These are phyloP conservation scores for Pinguiococcus pyrenoidosus DNA, from an alignment of 108 stramenopile genomes.

Conservation along the genomic window DNA sequence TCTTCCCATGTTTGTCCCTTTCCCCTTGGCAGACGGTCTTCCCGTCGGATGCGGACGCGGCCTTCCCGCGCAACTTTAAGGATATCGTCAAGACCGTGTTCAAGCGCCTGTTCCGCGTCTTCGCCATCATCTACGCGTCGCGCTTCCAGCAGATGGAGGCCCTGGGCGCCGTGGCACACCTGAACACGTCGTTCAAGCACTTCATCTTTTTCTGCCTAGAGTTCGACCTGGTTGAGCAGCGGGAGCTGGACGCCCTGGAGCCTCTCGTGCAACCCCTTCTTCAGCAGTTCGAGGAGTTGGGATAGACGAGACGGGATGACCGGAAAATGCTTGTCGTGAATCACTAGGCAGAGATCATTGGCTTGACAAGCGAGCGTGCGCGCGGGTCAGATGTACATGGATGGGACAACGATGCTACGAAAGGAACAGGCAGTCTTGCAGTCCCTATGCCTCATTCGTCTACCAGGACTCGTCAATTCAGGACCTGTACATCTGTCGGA, in stretches of 20 bases:
- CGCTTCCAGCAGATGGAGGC: constrained; percentile 31
- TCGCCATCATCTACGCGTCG: constrained; percentile 39
- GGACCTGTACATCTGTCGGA: too few species aligned
- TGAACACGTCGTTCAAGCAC: constrained; percentile 55
- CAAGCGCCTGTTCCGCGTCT: constrained; percentile 41
- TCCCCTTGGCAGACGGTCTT: constrained; percentile 5
- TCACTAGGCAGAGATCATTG: too few species aligned
- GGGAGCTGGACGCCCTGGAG: constrained; percentile 30
- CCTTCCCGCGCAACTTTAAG: constrained; percentile 35
- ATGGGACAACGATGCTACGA: too few species aligned
- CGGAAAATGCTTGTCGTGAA: too few species aligned
- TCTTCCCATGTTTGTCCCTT: too few species aligned
- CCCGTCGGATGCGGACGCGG: not conserved
- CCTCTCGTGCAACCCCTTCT: constrained; percentile 15
- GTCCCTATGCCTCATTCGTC: too few species aligned
- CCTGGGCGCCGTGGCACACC: constrained; percentile 38
- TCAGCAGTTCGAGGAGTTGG: too few species aligned
- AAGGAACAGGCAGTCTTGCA: too few species aligned
- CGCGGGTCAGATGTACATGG: too few species aligned
- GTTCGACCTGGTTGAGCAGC: constrained; percentile 32
- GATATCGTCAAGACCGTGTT: constrained; percentile 24
- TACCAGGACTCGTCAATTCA: too few species aligned
- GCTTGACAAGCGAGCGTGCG: too few species aligned
- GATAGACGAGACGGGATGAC: too few species aligned
- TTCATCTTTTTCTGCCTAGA: constrained; percentile 38